Base-by-base conservation (phyloP, 1,284 basidiomycete genomes). In the Stygiomarasmius scandens region DNA sequence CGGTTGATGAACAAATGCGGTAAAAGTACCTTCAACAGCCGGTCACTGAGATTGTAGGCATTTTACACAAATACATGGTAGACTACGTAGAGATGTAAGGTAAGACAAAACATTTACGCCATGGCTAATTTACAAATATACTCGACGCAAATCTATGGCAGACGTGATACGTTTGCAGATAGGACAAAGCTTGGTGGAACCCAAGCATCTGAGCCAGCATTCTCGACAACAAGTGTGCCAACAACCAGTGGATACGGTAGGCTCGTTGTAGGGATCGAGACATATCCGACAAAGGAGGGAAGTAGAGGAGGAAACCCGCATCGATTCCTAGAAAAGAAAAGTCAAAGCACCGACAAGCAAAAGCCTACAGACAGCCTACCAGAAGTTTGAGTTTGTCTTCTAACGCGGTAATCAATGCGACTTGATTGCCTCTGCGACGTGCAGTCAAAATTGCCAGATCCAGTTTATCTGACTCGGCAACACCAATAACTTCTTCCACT, bases 101-200 rank as follows among this genome's bases (percentile, higher is more conserved):
- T n/a, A n/a, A n/a, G n/a, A n/a, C n/a, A n/a, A n/a, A n/a, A n/a
- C 29, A 32, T 32, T 12, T 44, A 44, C 8, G 16, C 43, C 48
- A 23, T n/a, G n/a, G n/a, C n/a, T n/a, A 44, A 12, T 3, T 20
- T 43, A 80, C 54, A 81, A 66, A 65, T 89, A 92, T 49, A 92
- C 77, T 62, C 88, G 78, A 56, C 90, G 79, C 64, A 92, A 71
- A 63, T 92, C 90, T 12, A 78, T 74, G 8, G 88, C 88, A 2
- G 79, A 78, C 23, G 90, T 92, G 58, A 92, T 92, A 49, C 90
- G 81, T 70, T 92, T 90, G 76, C 90, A 92, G 61, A 92, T 92
- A 0, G 90, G 90, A 70, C 90, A 92, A 14, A 92, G 76, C 66
- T 86, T 89, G 2, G 89, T 91, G 6, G 87, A 84, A n/a, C 87